These are phyloP conservation scores for Trifolium dubium DNA, from an alignment of 306 rosid genomes.

Conservation along the genomic window DNA sequence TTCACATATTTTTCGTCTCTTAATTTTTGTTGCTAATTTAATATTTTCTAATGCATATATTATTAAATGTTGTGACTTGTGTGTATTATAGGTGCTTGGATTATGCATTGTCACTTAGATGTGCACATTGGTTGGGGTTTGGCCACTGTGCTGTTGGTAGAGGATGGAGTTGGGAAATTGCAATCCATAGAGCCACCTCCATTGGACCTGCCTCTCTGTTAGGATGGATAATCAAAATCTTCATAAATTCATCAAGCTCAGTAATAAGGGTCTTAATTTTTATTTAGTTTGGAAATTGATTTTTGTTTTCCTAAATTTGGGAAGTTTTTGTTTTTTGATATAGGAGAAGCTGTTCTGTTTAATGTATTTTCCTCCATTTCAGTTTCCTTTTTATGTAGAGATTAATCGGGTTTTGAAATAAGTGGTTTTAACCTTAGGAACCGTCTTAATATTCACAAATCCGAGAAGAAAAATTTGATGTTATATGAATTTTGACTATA, in stretches of 20 bases:
- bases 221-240: slow-evolving; percentile 31
- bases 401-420: slow-evolving; percentile 44
- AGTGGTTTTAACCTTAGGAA: slow-evolving; percentile 14
- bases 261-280: slow-evolving; percentile 41
- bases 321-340: slow-evolving; percentile 29
- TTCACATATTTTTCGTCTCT: too few species aligned
- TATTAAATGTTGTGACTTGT: too few species aligned
- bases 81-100: slow-evolving; percentile 72
- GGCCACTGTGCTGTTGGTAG: slow-evolving; percentile 89
- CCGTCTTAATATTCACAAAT: slow-evolving; percentile 35
- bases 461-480: slow-evolving; percentile 40
- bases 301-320: slow-evolving; percentile 61
- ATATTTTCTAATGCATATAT: too few species aligned
- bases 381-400: slow-evolving; percentile 14
- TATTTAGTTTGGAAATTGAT: slow-evolving; percentile 34
- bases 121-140: slow-evolving; percentile 92
- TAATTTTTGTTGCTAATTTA: too few species aligned
- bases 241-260: slow-evolving; percentile 15
- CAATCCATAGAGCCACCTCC: slow-evolving; percentile 81
- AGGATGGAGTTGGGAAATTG: slow-evolving; percentile 71
- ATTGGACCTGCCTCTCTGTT: slow-evolving; percentile 73
- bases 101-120: slow-evolving; percentile 96
- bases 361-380: slow-evolving; percentile 32
- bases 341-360: neutral
- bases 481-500: neutral